Percentiles rank a stretch among this genome's conserved stretches.
These are phyloP conservation scores for Silene latifolia DNA, from an alignment of 148 eudicot species.

Conservation along the genomic window DNA sequence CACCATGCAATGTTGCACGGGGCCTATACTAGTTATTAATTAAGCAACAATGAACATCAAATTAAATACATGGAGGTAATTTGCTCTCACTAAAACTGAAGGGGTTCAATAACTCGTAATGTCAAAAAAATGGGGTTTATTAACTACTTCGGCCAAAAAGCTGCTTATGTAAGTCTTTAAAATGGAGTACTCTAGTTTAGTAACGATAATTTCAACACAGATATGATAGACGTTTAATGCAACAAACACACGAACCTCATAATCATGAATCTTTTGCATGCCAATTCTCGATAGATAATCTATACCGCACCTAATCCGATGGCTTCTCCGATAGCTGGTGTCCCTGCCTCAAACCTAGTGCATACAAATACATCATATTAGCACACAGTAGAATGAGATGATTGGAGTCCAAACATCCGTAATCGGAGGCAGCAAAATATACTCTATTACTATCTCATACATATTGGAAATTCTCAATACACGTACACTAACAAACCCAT, in stretches of 20 bases:
- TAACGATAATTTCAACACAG: neutral
- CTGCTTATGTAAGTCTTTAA: neutral
- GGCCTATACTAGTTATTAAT: too few relatives aligned
- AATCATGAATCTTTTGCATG: slow-evolving; percentile 93
- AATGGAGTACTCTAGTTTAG: neutral
- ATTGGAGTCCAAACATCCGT: neutral
- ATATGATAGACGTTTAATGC: slow-evolving; percentile 1
- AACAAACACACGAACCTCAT: slow-evolving; percentile 55
- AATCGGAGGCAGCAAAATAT: neutral
- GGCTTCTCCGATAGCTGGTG: slow-evolving; percentile 97
- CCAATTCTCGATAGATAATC: slow-evolving; percentile 92
- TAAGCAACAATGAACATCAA: neutral
- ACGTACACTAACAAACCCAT: neutral
- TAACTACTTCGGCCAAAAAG: neutral
- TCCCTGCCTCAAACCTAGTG: slow-evolving; percentile 94
- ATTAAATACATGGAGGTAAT: neutral
- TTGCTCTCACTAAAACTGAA: neutral
- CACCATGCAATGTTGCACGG: too few relatives aligned
- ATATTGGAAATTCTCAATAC: neutral
- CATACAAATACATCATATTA: slow-evolving; percentile 13
- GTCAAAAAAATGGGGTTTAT: too few relatives aligned
- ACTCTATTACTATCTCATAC: neutral
- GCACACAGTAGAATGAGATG: neutral
- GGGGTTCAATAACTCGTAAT: neutral
- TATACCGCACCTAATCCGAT: slow-evolving; percentile 97